Evolutionary conservation across 805 yeast genomes (phyloP), one percentile per base, ranked within the genome.

Genomic region (Osmozyma mogii): DNA sequence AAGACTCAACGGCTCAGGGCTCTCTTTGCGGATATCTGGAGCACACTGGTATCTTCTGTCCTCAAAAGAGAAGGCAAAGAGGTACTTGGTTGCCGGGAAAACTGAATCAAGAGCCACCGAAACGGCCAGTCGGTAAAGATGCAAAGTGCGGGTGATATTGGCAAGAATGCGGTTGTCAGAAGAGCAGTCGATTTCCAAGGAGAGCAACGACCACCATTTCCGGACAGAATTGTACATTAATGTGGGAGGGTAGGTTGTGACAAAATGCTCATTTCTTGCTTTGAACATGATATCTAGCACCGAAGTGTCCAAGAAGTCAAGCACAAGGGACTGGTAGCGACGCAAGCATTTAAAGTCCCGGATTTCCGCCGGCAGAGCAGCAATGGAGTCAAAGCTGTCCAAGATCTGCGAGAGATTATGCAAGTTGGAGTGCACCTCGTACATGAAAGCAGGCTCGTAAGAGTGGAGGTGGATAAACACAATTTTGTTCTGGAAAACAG

Each of bases 71-170:
- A 45, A 18, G 6, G 50, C 41, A 33, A 43, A 52, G 20, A 49
- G 28, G 27, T 50, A 53, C 22, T 39, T 30, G 20, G 41, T 32
- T 4, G 40, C 39, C 4, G 57, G 56, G 23, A 49, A 44, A 10
- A 45, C 31, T 4, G 54, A 29, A 24, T 50, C 46, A 24, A 53
- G 38, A 14, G 46, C 38, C 3, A 45, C 47, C 2, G 49, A 43
- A 10, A 52, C 28, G 10, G 47, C 39, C 29, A 31, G 38, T 32
- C 43, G 49, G 35, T 52, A 53, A 28, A 43, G 33, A 26, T 36
- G 42, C 15, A 53, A 24, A 4, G 50, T 40, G n/a, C n/a, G n/a
- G n/a, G n/a, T n/a, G n/a, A n/a, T n/a, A 2, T 45, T 39, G 11
- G 44, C 27, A 40, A 17, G 17, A 39, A 35, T 7, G 17, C 17